These are phyloP conservation scores for Psilocybe azurescens DNA, from an alignment of 768 basidiomycete species.

Conservation along the genomic window DNA sequence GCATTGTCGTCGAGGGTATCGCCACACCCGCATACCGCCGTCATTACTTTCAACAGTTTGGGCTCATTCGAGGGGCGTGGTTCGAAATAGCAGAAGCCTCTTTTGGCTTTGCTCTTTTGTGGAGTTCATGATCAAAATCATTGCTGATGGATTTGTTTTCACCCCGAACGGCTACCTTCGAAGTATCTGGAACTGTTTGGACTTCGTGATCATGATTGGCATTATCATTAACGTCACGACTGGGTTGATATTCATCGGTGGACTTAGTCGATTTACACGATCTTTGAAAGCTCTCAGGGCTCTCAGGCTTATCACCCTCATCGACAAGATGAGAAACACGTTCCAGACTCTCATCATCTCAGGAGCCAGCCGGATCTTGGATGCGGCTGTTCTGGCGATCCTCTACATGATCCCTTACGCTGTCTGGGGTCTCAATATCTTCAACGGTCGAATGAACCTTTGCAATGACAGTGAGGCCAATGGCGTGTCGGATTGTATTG, in stretches of 20 bases:
- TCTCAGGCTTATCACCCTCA: constrained; percentile 87
- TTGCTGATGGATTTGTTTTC: constrained; percentile 92
- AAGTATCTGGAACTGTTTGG: constrained; percentile 91
- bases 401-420: constrained; percentile 93
- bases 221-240: constrained; percentile 77
- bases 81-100: constrained; percentile 82
- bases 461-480: constrained; percentile 75
- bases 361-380: constrained; percentile 83
- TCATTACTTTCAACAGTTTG: constrained; percentile 65
- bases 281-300: constrained; percentile 89
- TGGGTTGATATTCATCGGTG: constrained; percentile 75
- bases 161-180: constrained; percentile 91
- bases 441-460: constrained; percentile 79
- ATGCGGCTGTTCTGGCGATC: constrained; percentile 88
- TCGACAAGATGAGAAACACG: constrained; percentile 84
- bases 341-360: constrained; percentile 89
- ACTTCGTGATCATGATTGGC: constrained; percentile 83
- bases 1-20: constrained; percentile 80
- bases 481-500: constrained; percentile 69
- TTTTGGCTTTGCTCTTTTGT: constrained; percentile 74
- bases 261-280: constrained; percentile 81
- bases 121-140: constrained; percentile 89
- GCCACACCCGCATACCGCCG: constrained; percentile 88
- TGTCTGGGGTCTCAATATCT: constrained; percentile 94
- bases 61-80: constrained; percentile 75